Evolutionary conservation across 83 land plant genomes (phyloP).

Genomic region (Isoetes engelmannii): DNA sequence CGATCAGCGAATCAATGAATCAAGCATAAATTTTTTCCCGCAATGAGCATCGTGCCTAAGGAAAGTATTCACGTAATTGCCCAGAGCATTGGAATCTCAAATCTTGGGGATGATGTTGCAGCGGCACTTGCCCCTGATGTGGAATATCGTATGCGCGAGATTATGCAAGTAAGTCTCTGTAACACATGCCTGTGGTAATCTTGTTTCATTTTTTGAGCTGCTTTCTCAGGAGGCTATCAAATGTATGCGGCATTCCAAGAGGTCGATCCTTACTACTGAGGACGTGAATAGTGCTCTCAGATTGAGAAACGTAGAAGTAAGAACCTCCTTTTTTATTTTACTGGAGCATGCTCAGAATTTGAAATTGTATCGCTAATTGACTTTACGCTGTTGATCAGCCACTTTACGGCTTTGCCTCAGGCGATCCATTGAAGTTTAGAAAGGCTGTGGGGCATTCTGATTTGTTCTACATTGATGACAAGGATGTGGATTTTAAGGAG

Average conservation of each 20-base stretch:
- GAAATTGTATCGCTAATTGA: too few species aligned
- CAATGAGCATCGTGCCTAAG: slow-evolving; percentile 84
- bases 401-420: slow-evolving; percentile 88
- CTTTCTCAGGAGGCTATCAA: slow-evolving; percentile 74
- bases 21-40: too few species aligned
- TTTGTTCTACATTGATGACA: slow-evolving; percentile 86
- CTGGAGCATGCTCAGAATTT: too few species aligned
- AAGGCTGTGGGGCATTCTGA: slow-evolving; percentile 81
- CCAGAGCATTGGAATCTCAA: slow-evolving; percentile 78
- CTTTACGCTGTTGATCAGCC: slow-evolving; percentile 44
- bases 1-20: too few species aligned
- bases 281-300: slow-evolving; percentile 89
- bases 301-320: slow-evolving; percentile 78
- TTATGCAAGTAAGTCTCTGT: slow-evolving; percentile 64
- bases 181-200: background rate
- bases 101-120: slow-evolving; percentile 69
- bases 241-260: slow-evolving; percentile 86
- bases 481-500: slow-evolving; percentile 82
- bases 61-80: slow-evolving; percentile 84
- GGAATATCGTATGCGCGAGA: slow-evolving; percentile 95
- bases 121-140: slow-evolving; percentile 87
- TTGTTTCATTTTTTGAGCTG: background rate
- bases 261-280: slow-evolving; percentile 60
- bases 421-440: slow-evolving; percentile 67
- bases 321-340: background rate